These are phyloP conservation scores for Cyberlindnera bimundalis DNA, from an alignment of 805 yeast species.

Conservation along the genomic window DNA sequence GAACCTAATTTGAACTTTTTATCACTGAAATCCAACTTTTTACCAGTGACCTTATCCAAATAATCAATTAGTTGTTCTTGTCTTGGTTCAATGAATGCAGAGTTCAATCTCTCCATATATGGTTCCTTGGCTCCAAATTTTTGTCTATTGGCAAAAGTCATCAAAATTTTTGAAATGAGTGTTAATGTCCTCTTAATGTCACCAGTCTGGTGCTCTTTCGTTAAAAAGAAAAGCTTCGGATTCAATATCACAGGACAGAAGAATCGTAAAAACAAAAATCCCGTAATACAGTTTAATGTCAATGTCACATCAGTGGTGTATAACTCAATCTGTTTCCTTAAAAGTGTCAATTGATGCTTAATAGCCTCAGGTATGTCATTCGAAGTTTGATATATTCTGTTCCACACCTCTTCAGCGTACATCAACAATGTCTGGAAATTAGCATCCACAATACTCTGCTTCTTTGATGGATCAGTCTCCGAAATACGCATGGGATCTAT, in stretches of 20 bases:
- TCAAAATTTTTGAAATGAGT: slow-evolving; percentile 70
- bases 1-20: slow-evolving; percentile 54
- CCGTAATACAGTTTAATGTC: slow-evolving; percentile 72
- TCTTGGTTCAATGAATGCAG: slow-evolving; percentile 53
- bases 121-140: slow-evolving; percentile 82
- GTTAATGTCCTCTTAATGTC: slow-evolving; percentile 75
- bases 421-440: slow-evolving; percentile 48
- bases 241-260: slow-evolving; percentile 90
- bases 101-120: slow-evolving; percentile 67
- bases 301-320: slow-evolving; percentile 47
- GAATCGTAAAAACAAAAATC: slow-evolving; percentile 79
- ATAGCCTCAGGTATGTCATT: slow-evolving; percentile 72
- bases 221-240: slow-evolving; percentile 78
- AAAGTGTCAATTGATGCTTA: slow-evolving; percentile 56
- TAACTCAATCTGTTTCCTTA: slow-evolving; percentile 62
- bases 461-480: slow-evolving; percentile 34
- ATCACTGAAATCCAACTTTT: slow-evolving; percentile 62
- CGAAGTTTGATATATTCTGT: slow-evolving; percentile 56
- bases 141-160: slow-evolving; percentile 76
- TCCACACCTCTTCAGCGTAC: slow-evolving; percentile 63
- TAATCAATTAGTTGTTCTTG: slow-evolving; percentile 60
- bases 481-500: slow-evolving; percentile 67
- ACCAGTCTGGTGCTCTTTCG: slow-evolving; percentile 68
- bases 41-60: slow-evolving; percentile 66
- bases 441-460: slow-evolving; percentile 39